Evolutionary conservation across 495 filamentous ascomycete genomes (phyloP), one percentile per base, ranked within the genome.

Genomic region (Daldinia grandis): DNA sequence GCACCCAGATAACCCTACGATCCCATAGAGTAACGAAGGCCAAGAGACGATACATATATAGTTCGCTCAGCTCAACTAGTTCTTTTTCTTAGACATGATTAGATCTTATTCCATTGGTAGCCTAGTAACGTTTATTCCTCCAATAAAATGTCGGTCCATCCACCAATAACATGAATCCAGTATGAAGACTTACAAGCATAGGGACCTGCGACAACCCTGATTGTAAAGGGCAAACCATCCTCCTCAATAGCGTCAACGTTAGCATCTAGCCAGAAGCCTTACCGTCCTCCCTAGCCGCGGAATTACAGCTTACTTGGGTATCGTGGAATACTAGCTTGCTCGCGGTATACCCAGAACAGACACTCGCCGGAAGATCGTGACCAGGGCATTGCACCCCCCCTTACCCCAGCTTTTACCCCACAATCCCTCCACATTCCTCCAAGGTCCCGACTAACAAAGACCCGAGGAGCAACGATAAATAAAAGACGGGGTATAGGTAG

Each of bases 361-460:
- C 28, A 44, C n/a, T 17, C 12, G 4, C 50, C 37, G 49, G 57
- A 38, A 37, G 58, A 62, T 55, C 59, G 25, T 49, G 42, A 42
- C 66, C 60, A 31, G 17, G 49, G 54, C 14, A 15, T n/a, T 4
- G 5, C 56, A n/a, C 27, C 24, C 44, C 63, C 17, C 24, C 56
- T 62, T 68, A 68, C 65, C 65, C 65, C 65, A 68, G 65, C 58
- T 62, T 56, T 68, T 68, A 56, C 56, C 64, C 64, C 64, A 59
- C 54, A 58, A 33, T 21, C 56, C 57, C 64, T 55, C 64, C 64
- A 42, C 54, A 58, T 44, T 60, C 31, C 40, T 21, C 51, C 42
- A 42, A 42, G 49, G 42, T 12, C 49, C 49, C 15, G 15, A 12
- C 53, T 65, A 58, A 54, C 53, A 37, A 42, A 19, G 31, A 53